These are phyloP conservation scores for Populus tomentosa DNA, from an alignment of 441 rosid genomes.

Conservation along the genomic window DNA sequence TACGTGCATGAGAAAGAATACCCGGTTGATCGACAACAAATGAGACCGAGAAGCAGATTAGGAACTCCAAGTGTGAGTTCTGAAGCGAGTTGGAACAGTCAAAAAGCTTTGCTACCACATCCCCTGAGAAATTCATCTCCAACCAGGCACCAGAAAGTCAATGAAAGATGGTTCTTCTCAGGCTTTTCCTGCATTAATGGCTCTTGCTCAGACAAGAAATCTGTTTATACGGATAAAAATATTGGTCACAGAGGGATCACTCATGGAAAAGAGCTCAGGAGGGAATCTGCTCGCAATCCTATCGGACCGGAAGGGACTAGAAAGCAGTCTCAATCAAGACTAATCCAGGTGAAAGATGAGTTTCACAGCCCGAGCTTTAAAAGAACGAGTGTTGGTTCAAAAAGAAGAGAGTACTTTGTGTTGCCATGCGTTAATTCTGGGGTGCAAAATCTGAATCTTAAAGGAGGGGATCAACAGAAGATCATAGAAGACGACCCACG, in stretches of 20 bases:
- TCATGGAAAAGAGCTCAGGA: constrained; percentile 20
- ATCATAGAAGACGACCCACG: constrained; percentile 31
- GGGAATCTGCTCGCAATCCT: constrained; percentile 19
- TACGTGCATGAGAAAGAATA: constrained; percentile 21
- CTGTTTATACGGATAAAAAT: constrained; percentile 33
- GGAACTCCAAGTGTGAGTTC: constrained; percentile 62
- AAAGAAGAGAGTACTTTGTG: constrained; percentile 27
- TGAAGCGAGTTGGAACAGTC: constrained; percentile 65
- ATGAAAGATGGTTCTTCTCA: constrained; percentile 47
- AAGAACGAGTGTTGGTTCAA: constrained; percentile 23
- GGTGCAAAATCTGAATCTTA: constrained; percentile 11
- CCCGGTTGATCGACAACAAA: constrained; percentile 25
- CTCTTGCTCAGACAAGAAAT: constrained; percentile 57
- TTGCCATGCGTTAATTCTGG: constrained; percentile 29
- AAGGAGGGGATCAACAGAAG: constrained; percentile 10
- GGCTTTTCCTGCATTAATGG: constrained; percentile 54
- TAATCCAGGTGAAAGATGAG: constrained; percentile 21
- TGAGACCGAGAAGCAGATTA: constrained; percentile 36
- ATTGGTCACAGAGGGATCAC: constrained; percentile 13
- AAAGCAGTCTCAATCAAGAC: constrained; percentile 31
- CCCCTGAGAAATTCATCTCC: constrained; percentile 22
- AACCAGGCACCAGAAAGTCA: constrained; percentile 35
- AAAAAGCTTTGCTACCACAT: constrained; percentile 40
- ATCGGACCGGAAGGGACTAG: constrained; percentile 29
- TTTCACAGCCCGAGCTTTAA: constrained; percentile 20